These are phyloP conservation scores for Ophiostoma montium DNA, from an alignment of 2,329 filamentous ascomycete species.

Conservation along the genomic window DNA sequence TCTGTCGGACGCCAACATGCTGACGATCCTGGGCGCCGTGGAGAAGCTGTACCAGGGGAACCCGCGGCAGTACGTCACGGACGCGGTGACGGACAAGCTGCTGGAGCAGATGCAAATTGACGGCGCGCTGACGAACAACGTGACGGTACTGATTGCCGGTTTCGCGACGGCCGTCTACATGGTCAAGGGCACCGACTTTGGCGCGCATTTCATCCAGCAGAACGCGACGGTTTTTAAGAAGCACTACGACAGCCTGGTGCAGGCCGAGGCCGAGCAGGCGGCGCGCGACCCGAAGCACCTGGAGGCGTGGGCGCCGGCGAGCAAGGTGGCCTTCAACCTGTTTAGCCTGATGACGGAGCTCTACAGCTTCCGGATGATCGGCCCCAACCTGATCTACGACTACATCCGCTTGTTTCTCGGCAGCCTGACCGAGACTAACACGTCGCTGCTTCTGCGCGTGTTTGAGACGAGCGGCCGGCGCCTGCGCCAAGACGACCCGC, in stretches of 20 bases:
- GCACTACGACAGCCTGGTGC: slow-evolving; percentile 37
- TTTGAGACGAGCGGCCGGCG: slow-evolving; percentile 72
- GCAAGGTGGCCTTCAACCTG: slow-evolving; percentile 59
- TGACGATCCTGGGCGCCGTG: slow-evolving; percentile 70
- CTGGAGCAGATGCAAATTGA: slow-evolving; percentile 68
- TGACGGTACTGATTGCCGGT: slow-evolving; percentile 78
- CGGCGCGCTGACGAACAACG: slow-evolving; percentile 69
- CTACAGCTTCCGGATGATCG: slow-evolving; percentile 83
- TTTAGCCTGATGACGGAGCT: slow-evolving; percentile 72
- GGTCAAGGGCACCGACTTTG: slow-evolving; percentile 76
- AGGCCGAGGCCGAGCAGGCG: slow-evolving; percentile 16
- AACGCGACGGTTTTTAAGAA: slow-evolving; percentile 45
- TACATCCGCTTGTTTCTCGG: slow-evolving; percentile 67
- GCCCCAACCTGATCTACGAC: slow-evolving; percentile 75
- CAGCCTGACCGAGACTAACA: slow-evolving; percentile 69
- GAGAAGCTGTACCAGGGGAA: slow-evolving; percentile 73
- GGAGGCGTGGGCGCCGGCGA: slow-evolving; percentile 9
- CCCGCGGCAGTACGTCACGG: slow-evolving; percentile 77
- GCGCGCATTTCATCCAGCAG: slow-evolving; percentile 64
- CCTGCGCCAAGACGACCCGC: slow-evolving; percentile 76
- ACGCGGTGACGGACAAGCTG: slow-evolving; percentile 62
- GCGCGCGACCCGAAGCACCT: slow-evolving; percentile 3
- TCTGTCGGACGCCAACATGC: slow-evolving; percentile 77
- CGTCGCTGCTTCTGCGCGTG: slow-evolving; percentile 73
- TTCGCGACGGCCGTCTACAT: slow-evolving; percentile 84